Percentiles rank a stretch among this genome's conserved stretches.
phyloP scores from a whole-genome alignment of 208 protist species.

The Crithidia sp. region DNA sequence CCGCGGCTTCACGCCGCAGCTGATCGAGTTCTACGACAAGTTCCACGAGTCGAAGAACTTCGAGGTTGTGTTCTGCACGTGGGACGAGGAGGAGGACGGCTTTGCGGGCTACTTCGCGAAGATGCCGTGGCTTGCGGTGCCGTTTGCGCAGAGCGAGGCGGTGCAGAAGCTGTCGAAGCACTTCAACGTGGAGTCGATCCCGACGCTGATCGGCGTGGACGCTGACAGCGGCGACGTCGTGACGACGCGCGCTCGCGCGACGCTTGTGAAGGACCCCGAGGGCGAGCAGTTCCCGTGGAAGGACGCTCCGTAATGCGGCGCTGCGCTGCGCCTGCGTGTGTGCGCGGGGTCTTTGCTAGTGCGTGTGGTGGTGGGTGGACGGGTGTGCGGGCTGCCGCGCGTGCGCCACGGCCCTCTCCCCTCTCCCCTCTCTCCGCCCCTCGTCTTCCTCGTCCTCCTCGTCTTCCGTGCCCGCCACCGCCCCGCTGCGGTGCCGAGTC shows the following conservation, averaged over 20 bases:
- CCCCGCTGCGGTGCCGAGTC: too few relatives aligned
- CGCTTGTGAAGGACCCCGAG: conserved; percentile 71
- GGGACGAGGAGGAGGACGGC: conserved; percentile 80
- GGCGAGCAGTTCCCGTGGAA: conserved; percentile 73
- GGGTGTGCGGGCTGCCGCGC: too few relatives aligned
- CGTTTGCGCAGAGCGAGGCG: conserved; percentile 54
- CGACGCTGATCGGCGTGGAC: conserved; percentile 79
- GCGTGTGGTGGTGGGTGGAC: too few relatives aligned
- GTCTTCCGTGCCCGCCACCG: too few relatives aligned
- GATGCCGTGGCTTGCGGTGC: conserved; percentile 85
- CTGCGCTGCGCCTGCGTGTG: too few relatives aligned
- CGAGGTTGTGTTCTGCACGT: conserved; percentile 82
- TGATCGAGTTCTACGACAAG: conserved; percentile 86
- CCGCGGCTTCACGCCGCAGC: conserved; percentile 89
- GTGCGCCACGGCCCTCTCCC: too few relatives aligned
- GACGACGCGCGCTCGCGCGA: conserved; percentile 53
- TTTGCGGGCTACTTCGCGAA: conserved; percentile 77
- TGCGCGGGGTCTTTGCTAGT: too few relatives aligned
- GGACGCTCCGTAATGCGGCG: too few relatives aligned
- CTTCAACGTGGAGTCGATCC: conserved; percentile 80
- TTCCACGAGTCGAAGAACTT: conserved; percentile 78
- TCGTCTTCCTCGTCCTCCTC: too few relatives aligned
- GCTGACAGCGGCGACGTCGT: conserved; percentile 78
- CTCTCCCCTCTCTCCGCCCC: too few relatives aligned
- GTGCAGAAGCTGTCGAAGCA: conserved; percentile 53